Base-by-base conservation (phyloP, 768 basidiomycete genomes). In the Agaricus subrufescens region DNA sequence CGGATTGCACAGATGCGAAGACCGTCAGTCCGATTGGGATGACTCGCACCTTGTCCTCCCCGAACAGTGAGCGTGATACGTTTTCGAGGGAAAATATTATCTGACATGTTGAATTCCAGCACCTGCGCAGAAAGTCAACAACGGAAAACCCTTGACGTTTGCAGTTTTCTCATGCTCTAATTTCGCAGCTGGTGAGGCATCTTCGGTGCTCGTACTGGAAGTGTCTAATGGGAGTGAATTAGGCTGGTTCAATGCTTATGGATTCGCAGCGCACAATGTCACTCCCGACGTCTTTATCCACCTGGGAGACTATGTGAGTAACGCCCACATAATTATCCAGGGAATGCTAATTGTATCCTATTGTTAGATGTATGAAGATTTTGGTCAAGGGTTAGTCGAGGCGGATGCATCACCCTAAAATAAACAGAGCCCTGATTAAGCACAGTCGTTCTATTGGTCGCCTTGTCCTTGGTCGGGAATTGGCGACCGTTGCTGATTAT, bases 191-290 rank as follows among this genome's bases (percentile, higher is more conserved):
- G 79, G 80, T 75, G 51, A 25, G 67, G 7, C 26, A 44, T 38
- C 25, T 23, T 31, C 37, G 29, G 37, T 46, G 15, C 47, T 38
- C 43, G 27, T 38, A 10, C n/a, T 43, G 5, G 14, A 25, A 30
- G 25, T 14, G 10, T 29, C 46, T 54, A 11, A 44, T 1, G 42
- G 29, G 45, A 40, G 34, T 26, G 25, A 8, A 37, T 44, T 60
- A 78, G 81, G 82, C 1, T 82, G 75, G 68, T 85, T 84, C 71
- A 84, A 83, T 65, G 82, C 82, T 9, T 85, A 84, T 61, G 80
- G 78, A 3, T 73, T 76, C 49, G 81, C 80, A 5, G 77, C 80
- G 14, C 77, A 75, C 56, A 80, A 80, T 57, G 77, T 78, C 11
- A 71, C 72, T 11, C 74, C 80, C 1, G 80, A 84, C 57, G 66